phyloP scores from a whole-genome alignment of 2,329 filamentous ascomycete genomes.

The Pyrenophora seminiperda region DNA sequence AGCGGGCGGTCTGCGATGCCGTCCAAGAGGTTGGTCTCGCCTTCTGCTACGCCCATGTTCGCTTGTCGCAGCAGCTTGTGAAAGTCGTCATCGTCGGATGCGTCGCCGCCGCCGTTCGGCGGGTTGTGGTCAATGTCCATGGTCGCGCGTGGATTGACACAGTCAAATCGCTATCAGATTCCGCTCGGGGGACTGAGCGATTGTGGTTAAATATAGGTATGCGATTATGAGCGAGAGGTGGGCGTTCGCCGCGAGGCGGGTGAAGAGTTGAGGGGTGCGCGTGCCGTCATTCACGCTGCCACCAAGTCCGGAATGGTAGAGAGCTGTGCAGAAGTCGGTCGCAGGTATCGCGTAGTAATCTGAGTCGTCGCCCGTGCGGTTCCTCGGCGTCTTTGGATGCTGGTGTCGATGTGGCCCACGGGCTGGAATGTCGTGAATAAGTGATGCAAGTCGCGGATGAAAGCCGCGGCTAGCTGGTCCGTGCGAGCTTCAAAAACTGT shows the following conservation, averaged over 20 bases:
- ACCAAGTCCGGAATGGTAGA: conserved; percentile 10
- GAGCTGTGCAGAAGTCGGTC: background rate
- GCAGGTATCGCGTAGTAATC: background rate
- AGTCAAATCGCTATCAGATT: background rate
- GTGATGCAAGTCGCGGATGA: conserved; percentile 18
- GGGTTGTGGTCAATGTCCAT: conserved; percentile 30
- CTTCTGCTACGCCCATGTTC: conserved; percentile 24
- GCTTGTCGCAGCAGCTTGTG: conserved; percentile 27
- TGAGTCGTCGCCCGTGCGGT: background rate
- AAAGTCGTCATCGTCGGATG: conserved; percentile 32
- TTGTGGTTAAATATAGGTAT: conserved; percentile 6
- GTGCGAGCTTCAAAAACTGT: conserved; percentile 8
- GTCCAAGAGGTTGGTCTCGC: conserved; percentile 31
- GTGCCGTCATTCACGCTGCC: conserved; percentile 30
- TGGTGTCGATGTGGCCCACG: conserved; percentile 20
- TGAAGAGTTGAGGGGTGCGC: conserved; percentile 21
- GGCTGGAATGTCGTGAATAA: conserved; percentile 28
- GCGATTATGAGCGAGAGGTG: conserved; percentile 7
- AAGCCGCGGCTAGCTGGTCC: conserved; percentile 13
- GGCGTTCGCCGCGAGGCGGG: conserved; percentile 24
- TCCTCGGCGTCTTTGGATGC: background rate
- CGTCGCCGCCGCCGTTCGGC: conserved; percentile 12
- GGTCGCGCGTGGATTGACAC: conserved; percentile 25
- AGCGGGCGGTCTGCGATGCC: conserved; percentile 45
- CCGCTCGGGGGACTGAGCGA: background rate